A percentile compares a stretch with the other conserved stretches of the same genome.
These are phyloP conservation scores for Paragyromitra xinjiangensis DNA, from an alignment of 495 filamentous ascomycete genomes.

Conservation along the genomic window DNA sequence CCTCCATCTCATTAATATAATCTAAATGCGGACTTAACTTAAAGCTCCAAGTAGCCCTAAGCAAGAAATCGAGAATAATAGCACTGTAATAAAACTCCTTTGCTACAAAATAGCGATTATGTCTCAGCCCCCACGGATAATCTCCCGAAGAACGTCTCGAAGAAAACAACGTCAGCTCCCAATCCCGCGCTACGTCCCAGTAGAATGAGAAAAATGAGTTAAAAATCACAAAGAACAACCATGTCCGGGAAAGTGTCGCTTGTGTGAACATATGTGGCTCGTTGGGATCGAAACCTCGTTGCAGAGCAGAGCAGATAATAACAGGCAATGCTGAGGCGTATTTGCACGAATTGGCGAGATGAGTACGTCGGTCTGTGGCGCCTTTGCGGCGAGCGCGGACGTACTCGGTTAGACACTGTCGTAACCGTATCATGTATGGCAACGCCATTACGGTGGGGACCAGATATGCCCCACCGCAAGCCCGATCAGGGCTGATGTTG, in stretches of 20 bases:
- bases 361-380: slow-evolving; percentile 69
- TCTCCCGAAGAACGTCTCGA: slow-evolving; percentile 65
- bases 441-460: slow-evolving; percentile 83
- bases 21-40: slow-evolving; percentile 82
- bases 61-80: slow-evolving; percentile 77
- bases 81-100: slow-evolving; percentile 81
- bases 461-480: slow-evolving; percentile 76
- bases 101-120: slow-evolving; percentile 73
- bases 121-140: slow-evolving; percentile 79
- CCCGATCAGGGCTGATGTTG: slow-evolving; percentile 74
- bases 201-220: slow-evolving; percentile 95
- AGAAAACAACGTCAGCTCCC: slow-evolving; percentile 87
- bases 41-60: slow-evolving; percentile 89
- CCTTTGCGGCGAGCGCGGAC: slow-evolving; percentile 69
- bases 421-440: slow-evolving; percentile 83
- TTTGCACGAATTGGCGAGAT: slow-evolving; percentile 91
- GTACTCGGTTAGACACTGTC: slow-evolving; percentile 92
- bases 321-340: slow-evolving; percentile 93
- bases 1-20: slow-evolving; percentile 82
- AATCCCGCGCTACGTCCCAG: slow-evolving; percentile 97
- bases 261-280: slow-evolving; percentile 45
- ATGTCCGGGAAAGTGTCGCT: slow-evolving; percentile 62
- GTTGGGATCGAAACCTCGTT: slow-evolving; percentile 71
- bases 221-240: slow-evolving; percentile 70
- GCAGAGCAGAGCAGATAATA: slow-evolving; percentile 76